These are phyloP conservation scores for Tetragonia tetragonoides DNA, from an alignment of 148 eudicot species.

Conservation along the genomic window DNA sequence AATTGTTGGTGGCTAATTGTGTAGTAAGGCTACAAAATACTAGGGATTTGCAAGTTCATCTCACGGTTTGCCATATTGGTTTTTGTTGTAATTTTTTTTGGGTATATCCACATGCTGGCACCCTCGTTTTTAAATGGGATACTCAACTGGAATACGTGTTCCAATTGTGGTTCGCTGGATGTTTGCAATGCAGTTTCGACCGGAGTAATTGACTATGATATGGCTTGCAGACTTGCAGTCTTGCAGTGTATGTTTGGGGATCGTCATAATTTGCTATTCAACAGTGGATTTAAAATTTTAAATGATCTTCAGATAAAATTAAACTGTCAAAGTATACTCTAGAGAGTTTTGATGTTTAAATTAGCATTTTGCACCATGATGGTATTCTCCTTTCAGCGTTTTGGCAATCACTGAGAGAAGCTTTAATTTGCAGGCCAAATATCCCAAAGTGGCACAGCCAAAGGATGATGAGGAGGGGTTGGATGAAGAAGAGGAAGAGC, in stretches of 20 bases:
- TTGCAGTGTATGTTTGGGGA: not conserved
- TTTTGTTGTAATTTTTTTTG: not conserved
- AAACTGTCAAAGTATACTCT: too few relatives aligned
- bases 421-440: slow-evolving; percentile 20
- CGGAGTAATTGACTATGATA: too few relatives aligned
- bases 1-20: not conserved
- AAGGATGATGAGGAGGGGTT: slow-evolving; percentile 35
- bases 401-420: not conserved
- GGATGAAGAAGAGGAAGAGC: slow-evolving; percentile 56
- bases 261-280: not conserved
- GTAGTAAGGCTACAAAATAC: not conserved
- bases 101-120: not conserved
- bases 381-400: not conserved
- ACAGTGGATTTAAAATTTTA: too few relatives aligned
- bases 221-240: not conserved
- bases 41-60: not conserved
- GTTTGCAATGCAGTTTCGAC: not conserved
- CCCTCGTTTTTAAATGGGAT: not conserved
- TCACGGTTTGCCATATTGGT: not conserved
- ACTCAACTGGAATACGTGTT: not conserved
- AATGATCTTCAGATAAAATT: too few relatives aligned
- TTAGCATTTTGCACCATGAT: too few relatives aligned
- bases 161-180: not conserved
- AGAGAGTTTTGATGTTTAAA: too few relatives aligned
- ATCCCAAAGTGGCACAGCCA: slow-evolving; percentile 18